These are phyloP conservation scores for Lathyrus sativus DNA, from an alignment of 306 rosid genomes.

Conservation along the genomic window DNA sequence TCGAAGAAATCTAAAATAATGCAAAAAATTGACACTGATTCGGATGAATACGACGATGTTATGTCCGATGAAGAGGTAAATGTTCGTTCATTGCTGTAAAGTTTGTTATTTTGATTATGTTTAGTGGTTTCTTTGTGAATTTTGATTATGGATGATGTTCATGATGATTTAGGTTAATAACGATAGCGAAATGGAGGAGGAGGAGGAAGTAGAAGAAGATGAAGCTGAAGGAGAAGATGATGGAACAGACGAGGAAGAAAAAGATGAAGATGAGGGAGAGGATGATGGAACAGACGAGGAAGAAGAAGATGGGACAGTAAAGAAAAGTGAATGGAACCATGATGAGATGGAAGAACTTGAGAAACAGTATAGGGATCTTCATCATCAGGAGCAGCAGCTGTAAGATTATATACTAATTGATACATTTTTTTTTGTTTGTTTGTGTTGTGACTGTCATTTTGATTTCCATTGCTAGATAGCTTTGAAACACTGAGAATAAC, in stretches of 20 bases:
- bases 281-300: no score
- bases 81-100: conserved; percentile 4
- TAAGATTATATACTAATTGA: conserved; percentile 43
- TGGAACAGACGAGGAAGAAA: no score
- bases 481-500: background rate
- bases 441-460: conserved; percentile 9
- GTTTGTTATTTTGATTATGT: background rate
- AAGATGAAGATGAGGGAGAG: conserved; percentile 46
- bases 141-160: background rate
- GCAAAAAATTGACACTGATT: conserved; percentile 39
- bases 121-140: conserved; percentile 21
- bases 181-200: conserved; percentile 26
- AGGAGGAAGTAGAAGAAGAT: conserved; percentile 42
- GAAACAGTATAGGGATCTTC: conserved; percentile 70
- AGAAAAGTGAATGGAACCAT: conserved; percentile 37
- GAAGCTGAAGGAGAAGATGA: conserved; percentile 49
- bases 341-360: conserved; percentile 85
- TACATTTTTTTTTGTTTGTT: background rate
- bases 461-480: background rate
- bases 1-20: conserved; percentile 44
- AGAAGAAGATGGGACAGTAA: conserved; percentile 44
- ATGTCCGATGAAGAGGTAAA: conserved; percentile 43
- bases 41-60: conserved; percentile 43
- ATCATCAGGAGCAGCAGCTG: conserved; percentile 77
- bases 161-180: conserved; percentile 42